phyloP scores from a whole-genome alignment of 1,139 yeast species.

The Scheffersomyces segobiensis region DNA sequence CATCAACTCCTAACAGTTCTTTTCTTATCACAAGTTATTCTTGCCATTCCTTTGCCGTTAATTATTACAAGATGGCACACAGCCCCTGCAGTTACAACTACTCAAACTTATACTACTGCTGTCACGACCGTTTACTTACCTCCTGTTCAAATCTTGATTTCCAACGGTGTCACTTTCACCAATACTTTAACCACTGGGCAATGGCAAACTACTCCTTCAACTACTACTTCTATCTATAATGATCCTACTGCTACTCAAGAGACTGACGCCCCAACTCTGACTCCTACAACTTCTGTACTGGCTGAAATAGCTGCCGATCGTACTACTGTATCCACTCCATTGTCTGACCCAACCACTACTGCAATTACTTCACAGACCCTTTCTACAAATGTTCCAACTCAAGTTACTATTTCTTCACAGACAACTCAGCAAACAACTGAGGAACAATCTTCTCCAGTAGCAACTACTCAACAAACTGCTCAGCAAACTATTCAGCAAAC shows the following conservation, averaged over 20 bases:
- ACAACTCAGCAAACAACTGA: neutral
- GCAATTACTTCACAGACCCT: slow-evolving; percentile 5
- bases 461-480: neutral
- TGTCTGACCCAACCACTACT: slow-evolving; percentile 1
- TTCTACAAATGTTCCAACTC: slow-evolving; percentile 3
- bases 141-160: slow-evolving; percentile 65
- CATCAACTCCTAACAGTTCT: slow-evolving; percentile 14
- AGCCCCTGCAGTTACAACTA: slow-evolving; percentile 58
- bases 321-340: neutral
- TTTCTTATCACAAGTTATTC: slow-evolving; percentile 19
- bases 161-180: slow-evolving; percentile 63
- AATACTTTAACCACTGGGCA: slow-evolving; percentile 44
- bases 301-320: neutral
- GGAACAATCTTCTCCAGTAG: neutral
- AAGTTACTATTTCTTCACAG: neutral
- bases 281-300: slow-evolving; percentile 5
- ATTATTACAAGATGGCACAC: slow-evolving; percentile 63
- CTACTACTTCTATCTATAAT: slow-evolving; percentile 28
- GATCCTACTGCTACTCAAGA: slow-evolving; percentile 11
- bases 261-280: slow-evolving; percentile 7
- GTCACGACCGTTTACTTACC: slow-evolving; percentile 64
- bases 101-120: slow-evolving; percentile 55
- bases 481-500: slow-evolving; percentile 2
- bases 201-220: slow-evolving; percentile 34
- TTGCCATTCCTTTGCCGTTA: slow-evolving; percentile 38